These are phyloP conservation scores for Lipomyces spencermartinsiae DNA, from an alignment of 805 yeast species.

Conservation along the genomic window DNA sequence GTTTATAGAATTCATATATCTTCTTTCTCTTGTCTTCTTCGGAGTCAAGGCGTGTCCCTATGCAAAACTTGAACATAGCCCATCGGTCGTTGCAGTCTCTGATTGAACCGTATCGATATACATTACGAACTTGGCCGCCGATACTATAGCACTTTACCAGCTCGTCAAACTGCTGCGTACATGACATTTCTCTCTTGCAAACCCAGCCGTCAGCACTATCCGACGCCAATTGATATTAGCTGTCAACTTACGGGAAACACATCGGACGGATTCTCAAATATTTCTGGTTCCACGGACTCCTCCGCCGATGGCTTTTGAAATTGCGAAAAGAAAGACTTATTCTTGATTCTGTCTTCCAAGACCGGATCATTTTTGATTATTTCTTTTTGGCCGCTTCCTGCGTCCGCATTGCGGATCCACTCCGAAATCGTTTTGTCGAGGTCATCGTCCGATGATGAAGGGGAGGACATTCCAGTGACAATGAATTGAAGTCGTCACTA, in stretches of 20 bases:
- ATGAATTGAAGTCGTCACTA: background rate
- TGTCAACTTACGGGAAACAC: conserved; percentile 27
- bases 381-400: background rate
- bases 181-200: conserved; percentile 59
- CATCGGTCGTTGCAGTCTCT: conserved; percentile 73
- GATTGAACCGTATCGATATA: conserved; percentile 82
- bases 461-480: background rate
- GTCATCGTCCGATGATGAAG: conserved; percentile 14
- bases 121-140: conserved; percentile 86
- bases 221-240: background rate
- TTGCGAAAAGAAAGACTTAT: background rate
- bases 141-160: conserved; percentile 83
- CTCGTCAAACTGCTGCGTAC: conserved; percentile 86
- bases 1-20: conserved; percentile 74
- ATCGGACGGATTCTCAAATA: conserved; percentile 3
- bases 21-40: conserved; percentile 57
- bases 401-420: conserved; percentile 16
- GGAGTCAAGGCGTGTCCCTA: conserved; percentile 62
- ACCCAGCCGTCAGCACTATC: background rate
- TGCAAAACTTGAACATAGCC: conserved; percentile 80
- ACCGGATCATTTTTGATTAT: conserved; percentile 1
- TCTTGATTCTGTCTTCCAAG: conserved; percentile 1
- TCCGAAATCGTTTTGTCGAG: conserved; percentile 19
- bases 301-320: conserved; percentile 1
- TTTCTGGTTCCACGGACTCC: background rate